Conservation (phyloP, 768 basidiomycete species). For the Tephrocybe sp. region DNA sequence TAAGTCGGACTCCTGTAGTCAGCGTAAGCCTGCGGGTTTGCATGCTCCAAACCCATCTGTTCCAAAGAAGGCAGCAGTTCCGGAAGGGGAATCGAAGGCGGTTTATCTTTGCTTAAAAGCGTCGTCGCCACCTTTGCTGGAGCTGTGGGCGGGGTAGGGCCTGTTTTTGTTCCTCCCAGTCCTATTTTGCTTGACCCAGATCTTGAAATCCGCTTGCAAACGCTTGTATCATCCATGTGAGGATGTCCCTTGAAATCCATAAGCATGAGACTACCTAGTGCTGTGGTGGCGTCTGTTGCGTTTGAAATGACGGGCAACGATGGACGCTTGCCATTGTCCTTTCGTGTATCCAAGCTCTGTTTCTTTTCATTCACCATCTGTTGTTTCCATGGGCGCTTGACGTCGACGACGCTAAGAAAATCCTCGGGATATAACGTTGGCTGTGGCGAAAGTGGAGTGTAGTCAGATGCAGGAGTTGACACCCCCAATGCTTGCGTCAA, state of each 20-base stretch:
- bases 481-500: slow-evolving; percentile 36
- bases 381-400: slow-evolving; percentile 19
- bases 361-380: slow-evolving; percentile 11
- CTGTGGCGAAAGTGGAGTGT: slow-evolving; percentile 45
- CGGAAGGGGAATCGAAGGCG: slow-evolving; percentile 79
- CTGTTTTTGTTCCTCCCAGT: slow-evolving; percentile 8
- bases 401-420: slow-evolving; percentile 59
- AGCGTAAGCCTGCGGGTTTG: slow-evolving; percentile 57
- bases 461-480: slow-evolving; percentile 33
- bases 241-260: slow-evolving; percentile 43
- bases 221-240: slow-evolving; percentile 4
- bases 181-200: slow-evolving; percentile 30
- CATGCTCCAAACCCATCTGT: slow-evolving; percentile 73
- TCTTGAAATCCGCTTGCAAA: slow-evolving; percentile 12
- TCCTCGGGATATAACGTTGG: slow-evolving; percentile 72
- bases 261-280: slow-evolving; percentile 59
- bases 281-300: slow-evolving; percentile 40
- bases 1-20: slow-evolving; percentile 80
- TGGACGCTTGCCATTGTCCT: slow-evolving; percentile 19
- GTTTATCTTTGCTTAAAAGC: slow-evolving; percentile 52
- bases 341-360: slow-evolving; percentile 12
- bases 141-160: slow-evolving; percentile 8
- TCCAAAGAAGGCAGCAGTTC: slow-evolving; percentile 69
- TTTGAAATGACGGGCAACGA: slow-evolving; percentile 20
- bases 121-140: slow-evolving; percentile 4